These are phyloP conservation scores for Moelleriella libera DNA, from an alignment of 2,329 filamentous ascomycete species.

Conservation along the genomic window DNA sequence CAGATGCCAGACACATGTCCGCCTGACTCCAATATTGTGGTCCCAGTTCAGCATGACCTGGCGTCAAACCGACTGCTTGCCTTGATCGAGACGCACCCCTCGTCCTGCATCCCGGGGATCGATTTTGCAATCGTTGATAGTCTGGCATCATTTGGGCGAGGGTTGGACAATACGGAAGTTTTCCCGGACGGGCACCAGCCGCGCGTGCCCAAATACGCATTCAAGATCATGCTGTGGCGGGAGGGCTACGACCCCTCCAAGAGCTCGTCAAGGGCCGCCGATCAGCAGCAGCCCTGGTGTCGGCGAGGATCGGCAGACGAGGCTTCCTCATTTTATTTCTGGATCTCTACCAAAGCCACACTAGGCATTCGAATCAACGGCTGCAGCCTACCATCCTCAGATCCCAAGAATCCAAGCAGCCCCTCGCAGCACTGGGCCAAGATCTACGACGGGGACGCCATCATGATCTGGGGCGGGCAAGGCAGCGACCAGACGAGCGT, in stretches of 20 bases:
- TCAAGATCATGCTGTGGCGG: slow-evolving; percentile 64
- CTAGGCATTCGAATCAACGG: slow-evolving; percentile 67
- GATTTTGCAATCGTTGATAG: slow-evolving; percentile 52
- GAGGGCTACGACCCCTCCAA: slow-evolving; percentile 48
- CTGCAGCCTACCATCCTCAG: slow-evolving; percentile 43
- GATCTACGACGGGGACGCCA: slow-evolving; percentile 62
- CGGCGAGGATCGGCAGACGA: slow-evolving; percentile 18
- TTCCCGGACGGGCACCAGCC: slow-evolving; percentile 50
- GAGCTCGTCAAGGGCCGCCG: slow-evolving; percentile 34
- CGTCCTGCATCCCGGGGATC: slow-evolving; percentile 50
- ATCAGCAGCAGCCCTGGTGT: slow-evolving; percentile 25
- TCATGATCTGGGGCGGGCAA: slow-evolving; percentile 53
- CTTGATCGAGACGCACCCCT: slow-evolving; percentile 47
- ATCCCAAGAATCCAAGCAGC: slow-evolving; percentile 36
- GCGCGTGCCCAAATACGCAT: slow-evolving; percentile 67
- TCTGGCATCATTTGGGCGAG: slow-evolving; percentile 66
- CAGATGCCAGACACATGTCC: slow-evolving; percentile 21
- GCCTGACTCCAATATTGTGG: slow-evolving; percentile 19
- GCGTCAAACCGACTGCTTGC: slow-evolving; percentile 38
- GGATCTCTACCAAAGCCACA: slow-evolving; percentile 67
- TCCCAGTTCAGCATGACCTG: slow-evolving; percentile 18
- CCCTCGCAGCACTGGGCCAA: slow-evolving; percentile 50
- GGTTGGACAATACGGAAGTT: slow-evolving; percentile 50
- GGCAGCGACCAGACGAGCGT: slow-evolving; percentile 27
- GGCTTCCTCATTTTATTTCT: slow-evolving; percentile 48